These are phyloP conservation scores for Luffa aegyptiaca DNA, from an alignment of 306 rosid genomes.

Conservation along the genomic window DNA sequence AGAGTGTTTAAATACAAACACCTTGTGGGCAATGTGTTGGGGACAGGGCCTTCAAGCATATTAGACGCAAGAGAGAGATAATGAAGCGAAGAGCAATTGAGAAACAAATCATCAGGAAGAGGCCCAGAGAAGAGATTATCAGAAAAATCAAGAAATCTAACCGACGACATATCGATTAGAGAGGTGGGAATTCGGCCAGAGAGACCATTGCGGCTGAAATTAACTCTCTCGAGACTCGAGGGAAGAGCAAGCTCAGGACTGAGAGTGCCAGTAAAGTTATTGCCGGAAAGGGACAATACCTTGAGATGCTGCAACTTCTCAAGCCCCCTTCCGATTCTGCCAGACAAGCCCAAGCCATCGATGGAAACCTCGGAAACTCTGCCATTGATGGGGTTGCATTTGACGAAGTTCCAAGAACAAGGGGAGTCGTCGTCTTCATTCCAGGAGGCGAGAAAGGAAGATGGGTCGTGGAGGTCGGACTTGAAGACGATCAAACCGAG, in stretches of 20 bases:
- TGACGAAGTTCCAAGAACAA: slow-evolving; percentile 61
- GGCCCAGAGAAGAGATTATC: slow-evolving; percentile 52
- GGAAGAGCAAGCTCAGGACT: slow-evolving; percentile 50
- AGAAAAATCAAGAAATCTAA: slow-evolving; percentile 61
- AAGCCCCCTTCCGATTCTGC: slow-evolving; percentile 73
- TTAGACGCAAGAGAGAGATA: slow-evolving; percentile 51
- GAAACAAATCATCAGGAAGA: slow-evolving; percentile 38
- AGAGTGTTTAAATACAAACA: slow-evolving; percentile 51
- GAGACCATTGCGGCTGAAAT: slow-evolving; percentile 56
- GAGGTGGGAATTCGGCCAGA: slow-evolving; percentile 45
- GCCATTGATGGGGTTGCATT: slow-evolving; percentile 42
- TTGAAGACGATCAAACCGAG: slow-evolving; percentile 81
- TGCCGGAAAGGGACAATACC: slow-evolving; percentile 55
- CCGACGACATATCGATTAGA: slow-evolving; percentile 38
- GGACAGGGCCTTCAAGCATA: slow-evolving; percentile 52
- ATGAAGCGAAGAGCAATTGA: slow-evolving; percentile 35
- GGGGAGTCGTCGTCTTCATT: slow-evolving; percentile 70
- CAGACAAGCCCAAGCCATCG: slow-evolving; percentile 43
- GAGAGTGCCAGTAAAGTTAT: slow-evolving; percentile 44
- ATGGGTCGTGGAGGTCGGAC: slow-evolving; percentile 72
- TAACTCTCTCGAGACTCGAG: slow-evolving; percentile 28
- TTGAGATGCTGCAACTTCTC: slow-evolving; percentile 54
- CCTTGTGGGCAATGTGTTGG: slow-evolving; percentile 31
- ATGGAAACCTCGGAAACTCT: slow-evolving; percentile 50
- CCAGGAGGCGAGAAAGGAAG: slow-evolving; percentile 65